Base-by-base conservation (phyloP, 352 stramenopile genomes). In the Aphanomyces astaci region DNA sequence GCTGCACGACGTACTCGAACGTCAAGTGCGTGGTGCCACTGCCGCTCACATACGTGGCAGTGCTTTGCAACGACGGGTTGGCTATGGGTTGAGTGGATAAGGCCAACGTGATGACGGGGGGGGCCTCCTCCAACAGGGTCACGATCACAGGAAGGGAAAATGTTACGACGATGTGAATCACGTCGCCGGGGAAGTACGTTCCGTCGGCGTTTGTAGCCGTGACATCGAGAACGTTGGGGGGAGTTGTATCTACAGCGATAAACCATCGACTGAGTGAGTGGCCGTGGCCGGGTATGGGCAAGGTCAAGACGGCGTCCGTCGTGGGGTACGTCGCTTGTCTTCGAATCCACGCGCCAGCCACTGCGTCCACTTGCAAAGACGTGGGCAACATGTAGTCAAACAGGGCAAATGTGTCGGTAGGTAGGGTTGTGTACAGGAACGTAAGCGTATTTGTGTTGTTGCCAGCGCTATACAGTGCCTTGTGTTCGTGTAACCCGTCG, bases 101-200 rank as follows among this genome's bases (percentile, higher is more conserved):
- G 28, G 1, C 73, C 19, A 4, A 56, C 67, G n/a, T n/a, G 24
- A 84, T 78, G 0, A 73, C 62, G 36, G 36, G 15, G 36, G 15
- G 36, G 7, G 7, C 7, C 33, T 92, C 89, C 22, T 82, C 64
- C 78, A 80, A n/a, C n/a, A n/a, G n/a, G n/a, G n/a, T n/a, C 13
- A 89, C 82, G 0, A 84, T 43, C 0, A 92, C 84, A 3, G 81
- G 82, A 27, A 90, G 53, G 1, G 84, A 84, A 49, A 92, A 92
- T 2, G 73, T 63, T 0, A 92, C 73, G 7, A 80, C 64, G 22
- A 92, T 67, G 0, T 78, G 63, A 15, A 92, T 72, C 0, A 62
- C 74, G 39, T 92, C 84, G 2, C 84, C 84, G 11, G 77, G 73
- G 51, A 76, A 85, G 48, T 89, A 90, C 7, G 68, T 81, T 1